Evolutionary conservation across 371 early-diverging fungal genomes (phyloP), one percentile per base, ranked within the genome.

Genomic region (Mucor racemosus): DNA sequence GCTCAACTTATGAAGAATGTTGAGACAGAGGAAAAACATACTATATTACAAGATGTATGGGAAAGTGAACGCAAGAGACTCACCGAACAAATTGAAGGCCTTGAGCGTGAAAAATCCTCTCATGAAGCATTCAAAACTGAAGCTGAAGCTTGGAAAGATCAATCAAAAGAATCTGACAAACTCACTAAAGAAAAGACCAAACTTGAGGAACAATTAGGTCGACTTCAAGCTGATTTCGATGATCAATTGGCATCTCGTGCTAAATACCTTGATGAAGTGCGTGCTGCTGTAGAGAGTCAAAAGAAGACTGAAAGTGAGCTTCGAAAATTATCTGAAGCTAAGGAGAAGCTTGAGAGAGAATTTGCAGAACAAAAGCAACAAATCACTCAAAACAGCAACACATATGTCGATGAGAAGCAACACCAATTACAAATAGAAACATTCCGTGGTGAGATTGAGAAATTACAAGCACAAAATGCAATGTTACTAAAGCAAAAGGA

Each of bases 51-150:
- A 19, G 78, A 73, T 38, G 78, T 85, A 11, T 87, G 86, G 86
- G 86, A 86, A 44, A 76, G 76, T 14, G 88, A 87, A 64, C 84
- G 84, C 53, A 79, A 84, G 40, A 78, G 85, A 5, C 58, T 87
- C 13, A 77, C 76, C 21, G 85, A 85, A 10, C 77, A 84, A 34
- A 72, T 84, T 39, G 75, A 82, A 34, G 60, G 66, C 7, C 68
- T 84, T 31, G 65, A 75, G 5, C 67, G 67, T 3, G 78, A 84
- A 21, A 76, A 72, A 31, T 50, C 60, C 0, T 71, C 68, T 13
- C 78, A 81, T 15, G 75, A 74, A 26, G 57, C 66, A 0, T 61
- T 84, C 41, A 79, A 80, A 55, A n/a, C 61, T 3, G 84, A 74
- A 34, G 66, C 78, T 5, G 84, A 83, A 7, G 62, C 67, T 1